Evolutionary conservation across 108 stramenopile genomes (phyloP), one percentile per base, ranked within the genome.

Genomic region (Fragilariopsis cylindrus): DNA sequence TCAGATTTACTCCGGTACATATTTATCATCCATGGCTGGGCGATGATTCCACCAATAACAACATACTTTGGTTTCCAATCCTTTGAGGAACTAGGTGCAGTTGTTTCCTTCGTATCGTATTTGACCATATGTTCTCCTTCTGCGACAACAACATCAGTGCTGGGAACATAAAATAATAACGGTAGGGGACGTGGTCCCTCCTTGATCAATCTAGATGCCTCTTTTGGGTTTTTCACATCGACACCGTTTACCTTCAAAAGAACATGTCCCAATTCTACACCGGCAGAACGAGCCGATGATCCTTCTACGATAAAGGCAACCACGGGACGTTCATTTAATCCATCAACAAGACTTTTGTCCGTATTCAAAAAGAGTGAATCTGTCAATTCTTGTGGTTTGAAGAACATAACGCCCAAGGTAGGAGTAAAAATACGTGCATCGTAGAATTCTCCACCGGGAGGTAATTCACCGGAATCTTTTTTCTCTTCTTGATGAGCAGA

Each of bases 1-100:
- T 96, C 95, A 42, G 90, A 91, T 87, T 96, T 96, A 70, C 88
- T 89, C 69, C 95, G 87, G 78, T 96, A 96, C 95, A 96, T 96
- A 74, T 93, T 96, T 78, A 96, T 92, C 91, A 96, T 96, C 92
- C 92, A 91, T 41, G 92, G 92, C 76, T 92, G 95, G 41, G 95
- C 95, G 81, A 96, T 96, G 60, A 96, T 96, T 47, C 95, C 95
- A 65, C 95, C 95, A 84, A 96, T 87, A 39, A 96, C 95, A 21
- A 89, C 83, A 76, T 96, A 96, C 77, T 96, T 96, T 40, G 95
- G 95, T 66, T 96, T 96, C 91, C 92, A 96, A 72, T 93, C 92
- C 83, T 91, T 92, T 54, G 90, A 90, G 69, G 79, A 82, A 80
- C 90, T 92, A 12, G 95, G 95, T 2, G 95, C 92, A 5, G 81